Evolutionary conservation across 495 filamentous ascomycete species (phyloP).

Genomic region (Podospora anserina): DNA sequence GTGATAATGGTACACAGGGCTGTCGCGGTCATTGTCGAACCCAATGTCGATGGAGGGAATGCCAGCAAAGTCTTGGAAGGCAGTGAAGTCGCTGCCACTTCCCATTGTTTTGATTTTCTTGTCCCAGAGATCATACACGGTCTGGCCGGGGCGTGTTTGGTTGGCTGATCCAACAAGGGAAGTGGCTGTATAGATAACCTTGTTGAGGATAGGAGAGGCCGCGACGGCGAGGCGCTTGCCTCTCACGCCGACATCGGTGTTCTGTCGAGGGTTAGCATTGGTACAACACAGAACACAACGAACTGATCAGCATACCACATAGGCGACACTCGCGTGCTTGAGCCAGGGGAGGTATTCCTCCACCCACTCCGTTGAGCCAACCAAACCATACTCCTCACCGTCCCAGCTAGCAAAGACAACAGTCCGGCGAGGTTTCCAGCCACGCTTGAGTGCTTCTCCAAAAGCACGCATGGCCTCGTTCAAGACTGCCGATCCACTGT

Average conservation of each 20-base stretch:
- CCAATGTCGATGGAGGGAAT: constrained; percentile 81
- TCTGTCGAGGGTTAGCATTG: constrained; percentile 33
- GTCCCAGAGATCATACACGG: constrained; percentile 73
- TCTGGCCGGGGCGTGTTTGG: constrained; percentile 72
- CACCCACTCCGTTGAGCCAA: constrained; percentile 93
- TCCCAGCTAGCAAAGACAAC: constrained; percentile 97
- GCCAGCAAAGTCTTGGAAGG: constrained; percentile 90
- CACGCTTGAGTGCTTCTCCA: constrained; percentile 68
- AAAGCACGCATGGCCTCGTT: constrained; percentile 83
- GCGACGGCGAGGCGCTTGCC: constrained; percentile 67
- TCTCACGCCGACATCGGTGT: constrained; percentile 78
- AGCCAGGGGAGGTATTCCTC: constrained; percentile 92
- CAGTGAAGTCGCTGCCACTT: constrained; percentile 81
- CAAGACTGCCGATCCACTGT: constrained; percentile 84
- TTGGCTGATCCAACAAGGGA: constrained; percentile 75
- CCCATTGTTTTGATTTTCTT: constrained; percentile 65
- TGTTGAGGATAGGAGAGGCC: constrained; percentile 76
- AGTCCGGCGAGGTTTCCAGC: constrained; percentile 87
- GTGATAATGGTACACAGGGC: constrained; percentile 71
- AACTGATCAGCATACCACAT: constrained; percentile 47
- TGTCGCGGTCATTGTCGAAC: constrained; percentile 56
- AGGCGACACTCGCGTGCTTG: constrained; percentile 70
- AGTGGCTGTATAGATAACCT: constrained; percentile 67
- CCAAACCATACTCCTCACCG: constrained; percentile 85
- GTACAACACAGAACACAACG: not conserved